Conservation (phyloP, 495 filamentous ascomycete species). For the Penicillium canariense region DNA sequence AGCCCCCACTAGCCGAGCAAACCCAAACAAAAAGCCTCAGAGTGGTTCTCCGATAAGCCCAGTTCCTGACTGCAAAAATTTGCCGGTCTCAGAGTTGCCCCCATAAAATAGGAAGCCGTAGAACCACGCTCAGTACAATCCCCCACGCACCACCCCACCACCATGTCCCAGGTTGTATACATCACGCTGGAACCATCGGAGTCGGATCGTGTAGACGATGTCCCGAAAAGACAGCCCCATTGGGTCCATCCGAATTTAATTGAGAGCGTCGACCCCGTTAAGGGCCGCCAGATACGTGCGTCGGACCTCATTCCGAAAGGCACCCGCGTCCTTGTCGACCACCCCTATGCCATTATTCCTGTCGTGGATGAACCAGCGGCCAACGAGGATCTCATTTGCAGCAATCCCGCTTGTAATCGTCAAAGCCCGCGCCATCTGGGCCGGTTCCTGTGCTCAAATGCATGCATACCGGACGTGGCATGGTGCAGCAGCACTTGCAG, state of each 20-base stretch:
- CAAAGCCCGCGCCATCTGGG: conserved; percentile 6
- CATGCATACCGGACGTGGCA: conserved; percentile 31
- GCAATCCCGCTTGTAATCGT: conserved; percentile 33
- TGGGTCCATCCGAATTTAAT: conserved; percentile 39
- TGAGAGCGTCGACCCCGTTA: conserved; percentile 30
- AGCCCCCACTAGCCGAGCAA: conserved; percentile 18
- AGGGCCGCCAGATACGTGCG: conserved; percentile 38
- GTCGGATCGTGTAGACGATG: conserved; percentile 10
- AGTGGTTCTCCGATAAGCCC: neutral
- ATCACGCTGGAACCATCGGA: conserved; percentile 16
- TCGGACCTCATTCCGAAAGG: conserved; percentile 28
- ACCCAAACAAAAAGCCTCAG: conserved; percentile 6
- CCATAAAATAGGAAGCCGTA: neutral
- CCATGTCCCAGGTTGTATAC: conserved; percentile 29
- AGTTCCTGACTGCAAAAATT: conserved; percentile 8
- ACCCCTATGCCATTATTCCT: conserved; percentile 37
- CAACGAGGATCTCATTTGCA: conserved; percentile 33
- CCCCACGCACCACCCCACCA: conserved; percentile 7
- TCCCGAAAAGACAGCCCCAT: conserved; percentile 11
- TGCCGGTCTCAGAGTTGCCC: neutral
- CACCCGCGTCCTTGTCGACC: conserved; percentile 33
- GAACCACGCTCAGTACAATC: neutral
- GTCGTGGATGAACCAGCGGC: conserved; percentile 27
- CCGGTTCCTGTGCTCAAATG: conserved; percentile 23
- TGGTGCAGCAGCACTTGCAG: conserved; percentile 34